Evolutionary conservation across 352 stramenopile species (phyloP), one percentile per base, ranked within the genome.

Genomic region (Globisporangium mamillatum): DNA sequence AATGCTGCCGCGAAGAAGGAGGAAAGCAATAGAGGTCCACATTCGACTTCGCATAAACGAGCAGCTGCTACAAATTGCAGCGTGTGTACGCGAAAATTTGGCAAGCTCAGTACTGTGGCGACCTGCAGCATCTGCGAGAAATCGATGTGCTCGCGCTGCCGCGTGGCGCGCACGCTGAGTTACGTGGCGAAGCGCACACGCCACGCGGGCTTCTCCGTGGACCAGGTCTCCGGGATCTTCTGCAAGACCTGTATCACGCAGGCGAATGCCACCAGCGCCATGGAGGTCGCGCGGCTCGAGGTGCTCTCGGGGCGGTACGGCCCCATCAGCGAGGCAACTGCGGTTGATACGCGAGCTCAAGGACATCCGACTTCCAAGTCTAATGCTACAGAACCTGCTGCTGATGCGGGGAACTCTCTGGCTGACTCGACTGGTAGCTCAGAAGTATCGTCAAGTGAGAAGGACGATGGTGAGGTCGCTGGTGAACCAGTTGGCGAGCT

Each of bases 171-270:
- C 34, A 70, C 70, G 59, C 69, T 81, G 34, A 65, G 55, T 36
- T 78, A 71, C 53, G 69, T 78, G 8, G 32, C n/a, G 56, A 46
- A 24, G 60, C 44, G 44, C 18, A 62, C 32, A 22, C 63, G 34
- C 53, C 59, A 32, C 56, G 44, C n/a, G 24, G 59, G 46, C 24
- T 25, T 48, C 29, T 22, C 20, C 0, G 56, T 78, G 18, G 56
- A 78, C 24, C 62, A 67, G 1, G 53, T 74, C 12, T 50, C 72
- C 12, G 71, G 64, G 2, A 53, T 58, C 8, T 78, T 81, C 22
- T 81, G 75, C 55, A 77, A 79, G 61, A 75, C 63, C 20, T 81
- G 75, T 46, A 65, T 75, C 41, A 58, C 69, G 3, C 48, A 57
- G 7, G 75, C 65, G 53, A 72, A 68, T 36, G 57, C 65, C 22